Percentiles rank a stretch among this genome's conserved stretches.
Evolutionary conservation across 352 stramenopile genomes (phyloP).

Genomic region (Phytophthora lateralis): DNA sequence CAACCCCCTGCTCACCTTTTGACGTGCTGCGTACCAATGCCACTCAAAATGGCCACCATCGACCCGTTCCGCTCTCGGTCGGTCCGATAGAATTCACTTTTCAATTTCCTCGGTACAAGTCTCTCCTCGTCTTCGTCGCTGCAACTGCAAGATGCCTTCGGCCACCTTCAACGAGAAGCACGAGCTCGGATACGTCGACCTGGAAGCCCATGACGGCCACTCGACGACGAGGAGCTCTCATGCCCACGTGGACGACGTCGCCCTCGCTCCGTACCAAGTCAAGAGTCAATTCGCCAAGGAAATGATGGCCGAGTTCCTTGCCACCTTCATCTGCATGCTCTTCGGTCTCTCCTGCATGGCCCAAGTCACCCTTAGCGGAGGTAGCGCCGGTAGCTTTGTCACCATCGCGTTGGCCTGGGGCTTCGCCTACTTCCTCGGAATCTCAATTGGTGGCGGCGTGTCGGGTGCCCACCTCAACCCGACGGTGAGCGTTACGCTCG

Average conservation of each 20-base stretch:
- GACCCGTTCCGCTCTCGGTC: neutral
- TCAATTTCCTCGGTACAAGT: conserved; percentile 18
- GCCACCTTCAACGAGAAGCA: conserved; percentile 20
- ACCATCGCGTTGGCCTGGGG: conserved; percentile 62
- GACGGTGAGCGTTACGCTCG: conserved; percentile 53
- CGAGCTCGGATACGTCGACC: conserved; percentile 25
- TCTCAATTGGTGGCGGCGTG: conserved; percentile 47
- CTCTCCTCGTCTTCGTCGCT: neutral
- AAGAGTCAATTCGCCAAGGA: conserved; percentile 46
- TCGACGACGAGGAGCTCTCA: conserved; percentile 15
- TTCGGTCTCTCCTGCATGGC: conserved; percentile 58
- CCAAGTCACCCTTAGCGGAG: conserved; percentile 50
- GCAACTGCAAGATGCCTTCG: conserved; percentile 19
- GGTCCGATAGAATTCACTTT: conserved; percentile 12
- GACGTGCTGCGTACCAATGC: conserved; percentile 22
- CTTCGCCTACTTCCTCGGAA: conserved; percentile 59
- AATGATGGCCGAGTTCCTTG: conserved; percentile 61
- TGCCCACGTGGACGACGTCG: conserved; percentile 6
- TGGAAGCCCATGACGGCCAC: conserved; percentile 24
- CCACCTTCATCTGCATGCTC: conserved; percentile 55
- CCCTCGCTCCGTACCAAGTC: conserved; percentile 19
- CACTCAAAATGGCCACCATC: neutral
- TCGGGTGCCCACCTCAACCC: conserved; percentile 64
- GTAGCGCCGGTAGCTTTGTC: conserved; percentile 48
- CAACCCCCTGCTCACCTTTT: conserved; percentile 7